Evolutionary conservation across 2,329 filamentous ascomycete species (phyloP).

Genomic region (Thermothelomyces thermophilus): DNA sequence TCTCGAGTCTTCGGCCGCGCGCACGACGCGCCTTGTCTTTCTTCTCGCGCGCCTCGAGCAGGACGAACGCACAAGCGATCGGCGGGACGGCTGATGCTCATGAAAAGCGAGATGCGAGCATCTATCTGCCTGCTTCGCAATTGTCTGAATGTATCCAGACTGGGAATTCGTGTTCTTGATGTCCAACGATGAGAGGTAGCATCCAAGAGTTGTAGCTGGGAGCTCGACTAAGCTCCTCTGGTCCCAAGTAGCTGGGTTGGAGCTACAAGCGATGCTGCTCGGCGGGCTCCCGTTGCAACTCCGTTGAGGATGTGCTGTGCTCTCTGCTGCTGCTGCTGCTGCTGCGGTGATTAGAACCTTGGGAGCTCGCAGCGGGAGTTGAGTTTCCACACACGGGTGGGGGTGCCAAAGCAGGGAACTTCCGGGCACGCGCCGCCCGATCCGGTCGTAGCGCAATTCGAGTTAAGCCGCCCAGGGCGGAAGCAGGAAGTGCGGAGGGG

Average conservation of each 20-base stretch:
- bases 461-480: too few species aligned
- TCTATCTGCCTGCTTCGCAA: not conserved
- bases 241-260: not conserved
- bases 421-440: slow-evolving; percentile 17
- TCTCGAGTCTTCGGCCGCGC: slow-evolving; percentile 5
- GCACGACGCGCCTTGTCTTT: slow-evolving; percentile 8
- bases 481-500: too few species aligned
- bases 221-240: too few species aligned
- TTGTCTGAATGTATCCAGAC: too few species aligned
- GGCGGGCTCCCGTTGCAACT: slow-evolving; percentile 4
- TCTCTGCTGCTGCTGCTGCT: too few species aligned
- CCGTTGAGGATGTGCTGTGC: not conserved
- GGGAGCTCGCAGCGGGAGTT: too few species aligned
- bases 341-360: too few species aligned
- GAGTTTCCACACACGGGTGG: too few species aligned
- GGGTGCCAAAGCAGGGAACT: not conserved
- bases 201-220: not conserved
- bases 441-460: too few species aligned
- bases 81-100: slow-evolving; percentile 3
- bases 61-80: slow-evolving; percentile 20
- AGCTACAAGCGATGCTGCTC: too few species aligned
- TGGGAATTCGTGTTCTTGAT: too few species aligned
- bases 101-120: not conserved
- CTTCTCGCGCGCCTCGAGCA: slow-evolving; percentile 13
- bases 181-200: not conserved